Evolutionary conservation across 2,329 filamentous ascomycete genomes (phyloP), one percentile per base, ranked within the genome.

Genomic region (Fusarium poae): DNA sequence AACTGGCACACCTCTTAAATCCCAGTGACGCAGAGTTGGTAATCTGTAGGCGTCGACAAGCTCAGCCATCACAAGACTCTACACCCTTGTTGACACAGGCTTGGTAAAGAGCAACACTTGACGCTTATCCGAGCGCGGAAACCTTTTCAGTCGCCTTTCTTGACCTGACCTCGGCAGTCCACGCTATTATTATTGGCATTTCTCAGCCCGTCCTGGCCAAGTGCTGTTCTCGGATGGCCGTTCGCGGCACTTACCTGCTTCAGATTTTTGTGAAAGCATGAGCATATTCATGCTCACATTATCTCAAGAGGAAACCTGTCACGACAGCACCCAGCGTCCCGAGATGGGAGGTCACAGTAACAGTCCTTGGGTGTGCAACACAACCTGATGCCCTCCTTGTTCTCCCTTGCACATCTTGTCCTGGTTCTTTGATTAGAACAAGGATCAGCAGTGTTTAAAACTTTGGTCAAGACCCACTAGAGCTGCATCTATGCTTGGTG

Each of bases 401-500:
- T 20, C 42, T 65, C 64, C 69, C 62, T 70, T 70, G 62, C 62
- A 23, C 61, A 62, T 64, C 62, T 35, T 63, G 29, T 21, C 56
- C 57, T 60, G 48, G 43, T 46, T 25, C 42, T 54, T 37, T 45
- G 29, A 35, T 29, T 55, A 62, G 48, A 52, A 29, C 59, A 65
- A 51, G 63, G 68, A 69, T 70, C 55, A 56, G 45, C 56, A 57
- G 23, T 62, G 65, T 63, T 55, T 57, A 70, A 58, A 55, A 65
- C 67, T 64, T 72, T 72, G 54, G 57, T 67, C 59, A 59, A 71
- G 67, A 23, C 56, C 56, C 50, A 57, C 60, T 57, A 39, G 56
- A 63, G 68, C 61, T 62, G 34, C 42, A 10, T 29, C 51, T 34
- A 70, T 70, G 68, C 72, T 62, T 67, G 66, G 71, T 65, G 62